Conservation (phyloP, 2,329 filamentous ascomycete genomes). For the Talaromyces sp. region DNA sequence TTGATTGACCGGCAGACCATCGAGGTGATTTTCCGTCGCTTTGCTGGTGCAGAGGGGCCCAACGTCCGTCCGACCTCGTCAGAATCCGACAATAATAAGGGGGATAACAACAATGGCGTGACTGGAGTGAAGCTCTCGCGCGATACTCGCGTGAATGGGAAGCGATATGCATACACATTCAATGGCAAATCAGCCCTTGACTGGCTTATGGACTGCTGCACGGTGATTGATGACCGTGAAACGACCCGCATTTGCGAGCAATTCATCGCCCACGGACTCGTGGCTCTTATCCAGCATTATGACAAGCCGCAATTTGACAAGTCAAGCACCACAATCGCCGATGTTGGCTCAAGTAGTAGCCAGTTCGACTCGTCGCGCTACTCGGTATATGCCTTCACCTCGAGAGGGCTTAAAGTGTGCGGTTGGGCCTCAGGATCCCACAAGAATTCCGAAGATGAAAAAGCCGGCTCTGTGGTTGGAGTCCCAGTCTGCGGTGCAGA, state of each 20-base stretch:
- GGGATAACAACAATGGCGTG: constrained; percentile 81
- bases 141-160: constrained; percentile 75
- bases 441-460: constrained; percentile 4
- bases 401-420: constrained; percentile 68
- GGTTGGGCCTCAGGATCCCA: constrained; percentile 53
- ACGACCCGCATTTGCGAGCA: constrained; percentile 76
- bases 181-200: constrained; percentile 84
- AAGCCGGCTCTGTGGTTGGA: constrained; percentile 27
- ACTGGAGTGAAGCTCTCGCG: constrained; percentile 88
- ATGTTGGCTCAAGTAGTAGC: constrained; percentile 55
- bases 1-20: constrained; percentile 82
- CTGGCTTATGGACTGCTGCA: constrained; percentile 97
- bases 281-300: constrained; percentile 59
- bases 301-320: constrained; percentile 45
- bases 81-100: constrained; percentile 65
- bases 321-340: constrained; percentile 57
- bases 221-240: constrained; percentile 85
- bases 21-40: constrained; percentile 89
- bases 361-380: constrained; percentile 84
- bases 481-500: constrained; percentile 43
- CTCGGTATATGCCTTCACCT: constrained; percentile 77
- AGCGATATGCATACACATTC: constrained; percentile 76
- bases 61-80: constrained; percentile 76
- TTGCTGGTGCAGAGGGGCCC: constrained; percentile 74
- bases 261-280: constrained; percentile 80